These are phyloP conservation scores for Debaryomyces sp. DNA, from an alignment of 1,139 yeast species.

Conservation along the genomic window DNA sequence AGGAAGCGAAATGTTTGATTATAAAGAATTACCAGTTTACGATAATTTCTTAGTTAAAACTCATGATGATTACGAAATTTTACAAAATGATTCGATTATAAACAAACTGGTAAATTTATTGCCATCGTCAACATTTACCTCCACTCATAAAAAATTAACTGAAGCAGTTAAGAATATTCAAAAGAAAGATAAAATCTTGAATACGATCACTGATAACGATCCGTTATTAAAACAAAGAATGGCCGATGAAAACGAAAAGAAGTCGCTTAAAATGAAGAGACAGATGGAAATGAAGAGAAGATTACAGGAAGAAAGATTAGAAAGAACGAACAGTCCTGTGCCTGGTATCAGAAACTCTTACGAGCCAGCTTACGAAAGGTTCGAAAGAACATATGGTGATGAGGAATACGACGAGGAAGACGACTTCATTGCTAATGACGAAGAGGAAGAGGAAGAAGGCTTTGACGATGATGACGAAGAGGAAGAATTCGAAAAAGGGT, in stretches of 20 bases:
- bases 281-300: constrained; percentile 60
- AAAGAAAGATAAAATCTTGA: constrained; percentile 57
- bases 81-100: constrained; percentile 56
- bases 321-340: constrained; percentile 29
- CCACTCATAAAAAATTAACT: constrained; percentile 79
- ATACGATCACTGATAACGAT: constrained; percentile 77
- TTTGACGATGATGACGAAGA: constrained; percentile 59
- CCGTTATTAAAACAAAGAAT: constrained; percentile 84
- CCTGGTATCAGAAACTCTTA: constrained; percentile 22
- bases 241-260: constrained; percentile 78
- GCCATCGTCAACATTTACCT: constrained; percentile 85
- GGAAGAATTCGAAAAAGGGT: constrained; percentile 59
- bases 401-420: constrained; percentile 51
- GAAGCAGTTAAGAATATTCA: constrained; percentile 74
- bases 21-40: constrained; percentile 62
- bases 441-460: constrained; percentile 56
- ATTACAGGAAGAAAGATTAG: constrained; percentile 47
- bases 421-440: constrained; percentile 46
- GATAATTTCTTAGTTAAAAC: constrained; percentile 76
- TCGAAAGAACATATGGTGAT: constrained; percentile 43
- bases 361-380: constrained; percentile 44
- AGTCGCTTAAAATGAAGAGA: constrained; percentile 69
- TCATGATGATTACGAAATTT: constrained; percentile 70
- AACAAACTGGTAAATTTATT: constrained; percentile 69
- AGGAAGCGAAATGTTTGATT: constrained; percentile 87